These are phyloP conservation scores for Perkinsus olseni DNA, from an alignment of 169 alveolate species.

Conservation along the genomic window DNA sequence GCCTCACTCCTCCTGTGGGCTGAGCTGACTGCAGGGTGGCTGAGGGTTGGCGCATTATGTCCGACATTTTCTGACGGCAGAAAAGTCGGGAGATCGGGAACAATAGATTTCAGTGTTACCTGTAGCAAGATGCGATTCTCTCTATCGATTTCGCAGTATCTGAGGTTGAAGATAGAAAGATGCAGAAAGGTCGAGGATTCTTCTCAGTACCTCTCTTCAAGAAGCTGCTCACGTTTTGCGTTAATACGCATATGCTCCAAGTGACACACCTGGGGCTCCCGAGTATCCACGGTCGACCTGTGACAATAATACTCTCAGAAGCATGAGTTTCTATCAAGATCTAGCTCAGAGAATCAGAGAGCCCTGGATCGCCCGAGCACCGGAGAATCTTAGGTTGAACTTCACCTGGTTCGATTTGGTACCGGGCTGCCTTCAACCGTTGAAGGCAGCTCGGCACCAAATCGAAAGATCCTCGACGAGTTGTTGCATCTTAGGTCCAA, in stretches of 20 bases:
- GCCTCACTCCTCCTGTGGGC: not conserved
- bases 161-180: not conserved
- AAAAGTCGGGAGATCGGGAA: not conserved
- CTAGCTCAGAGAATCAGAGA: too few species aligned
- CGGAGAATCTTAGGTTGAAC: too few species aligned
- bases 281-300: slow-evolving; percentile 3
- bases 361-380: too few species aligned
- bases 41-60: slow-evolving; percentile 5
- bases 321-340: too few species aligned
- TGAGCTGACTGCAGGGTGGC: not conserved
- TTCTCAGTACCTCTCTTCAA: slow-evolving; percentile 1
- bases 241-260: not conserved
- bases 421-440: too few species aligned
- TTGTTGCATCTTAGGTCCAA: not conserved
- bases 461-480: too few species aligned
- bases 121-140: slow-evolving; percentile 6
- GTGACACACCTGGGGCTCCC: not conserved
- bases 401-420: too few species aligned
- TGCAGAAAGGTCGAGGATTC: not conserved
- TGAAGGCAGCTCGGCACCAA: too few species aligned
- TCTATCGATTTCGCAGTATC: slow-evolving; percentile 11
- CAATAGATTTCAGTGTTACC: not conserved
- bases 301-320: too few species aligned
- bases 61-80: not conserved
- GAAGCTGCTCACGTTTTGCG: slow-evolving; percentile 12